These are phyloP conservation scores for Termitomyces sp. DNA, from an alignment of 768 basidiomycete genomes.

Conservation along the genomic window DNA sequence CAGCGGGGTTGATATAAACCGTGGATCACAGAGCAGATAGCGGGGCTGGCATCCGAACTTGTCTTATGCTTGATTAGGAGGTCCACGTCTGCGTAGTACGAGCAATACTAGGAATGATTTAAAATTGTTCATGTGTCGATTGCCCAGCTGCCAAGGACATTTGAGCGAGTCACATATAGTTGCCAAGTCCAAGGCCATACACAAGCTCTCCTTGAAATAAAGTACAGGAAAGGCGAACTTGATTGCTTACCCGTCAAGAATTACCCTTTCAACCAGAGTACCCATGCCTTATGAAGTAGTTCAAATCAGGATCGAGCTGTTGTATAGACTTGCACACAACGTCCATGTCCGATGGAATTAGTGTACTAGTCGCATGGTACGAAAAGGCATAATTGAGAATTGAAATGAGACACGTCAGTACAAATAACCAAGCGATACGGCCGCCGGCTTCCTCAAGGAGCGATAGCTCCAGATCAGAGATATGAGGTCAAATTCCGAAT, in stretches of 20 bases:
- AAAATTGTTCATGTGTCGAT: slow-evolving; percentile 1
- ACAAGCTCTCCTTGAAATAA: slow-evolving; percentile 2
- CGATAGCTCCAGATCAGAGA: neutral
- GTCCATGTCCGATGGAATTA: too few species aligned
- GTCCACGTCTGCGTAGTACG: slow-evolving; percentile 5
- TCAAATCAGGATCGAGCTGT: too few species aligned
- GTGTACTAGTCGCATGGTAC: too few species aligned
- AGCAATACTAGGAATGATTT: slow-evolving; percentile 13
- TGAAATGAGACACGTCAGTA: neutral
- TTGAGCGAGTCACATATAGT: slow-evolving; percentile 12
- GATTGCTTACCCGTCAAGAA: slow-evolving; percentile 12
- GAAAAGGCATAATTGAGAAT: neutral
- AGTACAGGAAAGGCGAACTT: neutral
- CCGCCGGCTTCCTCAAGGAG: neutral
- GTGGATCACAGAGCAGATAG: slow-evolving; percentile 10
- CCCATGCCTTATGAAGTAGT: neutral
- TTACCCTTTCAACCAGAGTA: slow-evolving; percentile 11
- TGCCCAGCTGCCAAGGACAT: slow-evolving; percentile 14
- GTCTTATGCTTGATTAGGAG: slow-evolving; percentile 3
- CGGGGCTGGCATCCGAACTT: slow-evolving; percentile 11
- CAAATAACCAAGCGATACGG: neutral
- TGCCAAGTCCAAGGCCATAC: slow-evolving; percentile 10
- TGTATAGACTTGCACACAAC: neutral
- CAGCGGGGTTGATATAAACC: too few species aligned
- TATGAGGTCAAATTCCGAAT: neutral